Percentiles rank a stretch among this genome's conserved stretches.
Conservation (phyloP, 1,139 yeast species). For the Blastobotrys elegans region DNA sequence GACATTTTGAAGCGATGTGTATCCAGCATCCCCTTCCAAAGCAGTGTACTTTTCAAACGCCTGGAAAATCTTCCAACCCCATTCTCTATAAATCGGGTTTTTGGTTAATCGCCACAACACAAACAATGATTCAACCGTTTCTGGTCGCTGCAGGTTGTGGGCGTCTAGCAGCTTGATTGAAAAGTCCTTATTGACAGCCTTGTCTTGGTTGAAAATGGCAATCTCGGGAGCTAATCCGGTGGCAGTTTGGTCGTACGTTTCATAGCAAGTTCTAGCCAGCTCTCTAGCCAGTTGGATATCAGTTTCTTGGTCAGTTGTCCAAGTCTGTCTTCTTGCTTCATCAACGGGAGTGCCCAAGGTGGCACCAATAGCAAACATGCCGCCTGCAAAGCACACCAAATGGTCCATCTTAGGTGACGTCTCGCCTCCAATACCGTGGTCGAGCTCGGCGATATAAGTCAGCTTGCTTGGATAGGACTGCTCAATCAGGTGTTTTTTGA, state of each 20-base stretch:
- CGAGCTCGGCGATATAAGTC: constrained; percentile 74
- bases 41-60: constrained; percentile 60
- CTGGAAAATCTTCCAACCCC: constrained; percentile 86
- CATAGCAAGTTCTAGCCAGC: constrained; percentile 74
- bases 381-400: constrained; percentile 89
- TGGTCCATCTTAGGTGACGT: constrained; percentile 88
- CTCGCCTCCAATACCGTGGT: constrained; percentile 55
- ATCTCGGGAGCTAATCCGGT: constrained; percentile 89
- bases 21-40: constrained; percentile 54
- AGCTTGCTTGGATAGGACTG: constrained; percentile 60
- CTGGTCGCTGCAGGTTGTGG: constrained; percentile 90
- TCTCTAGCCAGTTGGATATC: constrained; percentile 73
- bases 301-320: constrained; percentile 45
- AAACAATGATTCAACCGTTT: constrained; percentile 86
- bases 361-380: constrained; percentile 85
- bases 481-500: constrained; percentile 57
- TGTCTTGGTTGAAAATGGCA: constrained; percentile 62
- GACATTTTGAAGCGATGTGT: constrained; percentile 66
- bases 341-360: constrained; percentile 61
- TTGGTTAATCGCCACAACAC: constrained; percentile 75
- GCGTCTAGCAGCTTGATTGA: constrained; percentile 61
- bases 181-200: constrained; percentile 48
- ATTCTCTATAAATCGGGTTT: constrained; percentile 74
- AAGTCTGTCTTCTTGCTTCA: constrained; percentile 44
- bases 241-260: constrained; percentile 66